A percentile compares a stretch with the other conserved stretches of the same genome.
phyloP scores from a whole-genome alignment of 345 rosid genomes.

The Eucalyptus curtisii region DNA sequence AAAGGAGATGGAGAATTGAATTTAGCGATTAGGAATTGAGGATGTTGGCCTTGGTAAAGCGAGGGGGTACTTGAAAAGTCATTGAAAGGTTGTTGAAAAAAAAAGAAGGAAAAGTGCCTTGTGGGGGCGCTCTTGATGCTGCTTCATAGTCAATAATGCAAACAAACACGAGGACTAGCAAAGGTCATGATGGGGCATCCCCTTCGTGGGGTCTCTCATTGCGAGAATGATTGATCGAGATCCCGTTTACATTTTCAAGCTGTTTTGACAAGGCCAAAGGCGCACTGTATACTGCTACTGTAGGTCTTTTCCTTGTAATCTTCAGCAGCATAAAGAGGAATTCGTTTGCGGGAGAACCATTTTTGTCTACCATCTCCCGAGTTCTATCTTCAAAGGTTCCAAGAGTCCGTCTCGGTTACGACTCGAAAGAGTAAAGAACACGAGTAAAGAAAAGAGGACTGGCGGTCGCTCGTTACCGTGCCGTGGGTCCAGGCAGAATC shows the following conservation, averaged over 20 bases:
- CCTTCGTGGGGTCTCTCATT: neutral
- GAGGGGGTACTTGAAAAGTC: neutral
- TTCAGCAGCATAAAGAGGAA: neutral
- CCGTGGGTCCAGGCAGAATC: neutral
- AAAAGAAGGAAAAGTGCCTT: neutral
- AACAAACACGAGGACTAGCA: neutral
- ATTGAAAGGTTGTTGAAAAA: neutral
- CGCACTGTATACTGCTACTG: neutral
- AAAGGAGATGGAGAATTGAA: neutral
- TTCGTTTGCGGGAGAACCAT: neutral
- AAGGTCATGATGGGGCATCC: neutral
- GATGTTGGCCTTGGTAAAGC: neutral
- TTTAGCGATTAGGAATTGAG: neutral
- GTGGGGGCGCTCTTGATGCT: neutral
- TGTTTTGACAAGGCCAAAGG: neutral
- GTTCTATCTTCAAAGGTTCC: neutral
- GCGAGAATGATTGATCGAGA: neutral
- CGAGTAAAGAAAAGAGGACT: neutral
- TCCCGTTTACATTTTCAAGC: neutral
- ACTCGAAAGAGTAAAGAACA: neutral
- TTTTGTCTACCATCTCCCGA: neutral
- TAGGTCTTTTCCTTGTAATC: neutral
- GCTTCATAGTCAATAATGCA: neutral
- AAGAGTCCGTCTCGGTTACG: neutral
- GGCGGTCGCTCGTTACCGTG: neutral